Evolutionary conservation across 2,329 filamentous ascomycete genomes (phyloP).

Genomic region (Knufia fluminis): DNA sequence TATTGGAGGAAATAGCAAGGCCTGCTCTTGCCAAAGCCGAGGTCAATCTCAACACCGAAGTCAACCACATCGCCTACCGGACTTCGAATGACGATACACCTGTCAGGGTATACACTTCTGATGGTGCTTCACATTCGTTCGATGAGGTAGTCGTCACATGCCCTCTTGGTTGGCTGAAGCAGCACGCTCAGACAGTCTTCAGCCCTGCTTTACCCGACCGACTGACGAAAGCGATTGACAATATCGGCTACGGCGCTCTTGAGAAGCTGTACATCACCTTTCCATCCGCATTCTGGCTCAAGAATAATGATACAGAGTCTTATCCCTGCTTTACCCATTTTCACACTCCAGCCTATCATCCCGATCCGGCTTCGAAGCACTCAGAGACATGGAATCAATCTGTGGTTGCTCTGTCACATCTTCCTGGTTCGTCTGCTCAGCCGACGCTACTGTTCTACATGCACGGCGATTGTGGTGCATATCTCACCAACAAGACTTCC

Average conservation of each 20-base stretch:
- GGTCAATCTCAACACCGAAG: slow-evolving; percentile 39
- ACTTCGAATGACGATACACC: slow-evolving; percentile 25
- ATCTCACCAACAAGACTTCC: slow-evolving; percentile 28
- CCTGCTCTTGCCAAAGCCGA: slow-evolving; percentile 40
- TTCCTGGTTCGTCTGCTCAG: slow-evolving; percentile 52
- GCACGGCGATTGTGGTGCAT: slow-evolving; percentile 35
- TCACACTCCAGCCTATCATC: slow-evolving; percentile 59
- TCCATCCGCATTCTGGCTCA: slow-evolving; percentile 64
- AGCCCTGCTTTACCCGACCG: slow-evolving; percentile 34
- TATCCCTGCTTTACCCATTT: slow-evolving; percentile 66
- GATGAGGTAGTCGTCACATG: slow-evolving; percentile 46
- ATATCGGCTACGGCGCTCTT: slow-evolving; percentile 38
- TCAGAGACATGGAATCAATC: slow-evolving; percentile 60
- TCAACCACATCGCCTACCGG: slow-evolving; percentile 31
- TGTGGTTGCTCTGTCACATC: slow-evolving; percentile 63
- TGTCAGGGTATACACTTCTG: slow-evolving; percentile 36
- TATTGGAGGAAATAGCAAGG: slow-evolving; percentile 45
- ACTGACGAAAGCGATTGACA: slow-evolving; percentile 38
- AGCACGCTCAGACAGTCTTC: slow-evolving; percentile 36
- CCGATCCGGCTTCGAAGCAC: slow-evolving; percentile 34
- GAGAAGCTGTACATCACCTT: slow-evolving; percentile 57
- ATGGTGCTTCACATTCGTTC: slow-evolving; percentile 32
- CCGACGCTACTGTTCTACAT: slow-evolving; percentile 74
- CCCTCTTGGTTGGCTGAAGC: slow-evolving; percentile 46
- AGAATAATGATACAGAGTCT: slow-evolving; percentile 23